Evolutionary conservation across 768 basidiomycete species (phyloP).

Genomic region (Suillus hirtellus): DNA sequence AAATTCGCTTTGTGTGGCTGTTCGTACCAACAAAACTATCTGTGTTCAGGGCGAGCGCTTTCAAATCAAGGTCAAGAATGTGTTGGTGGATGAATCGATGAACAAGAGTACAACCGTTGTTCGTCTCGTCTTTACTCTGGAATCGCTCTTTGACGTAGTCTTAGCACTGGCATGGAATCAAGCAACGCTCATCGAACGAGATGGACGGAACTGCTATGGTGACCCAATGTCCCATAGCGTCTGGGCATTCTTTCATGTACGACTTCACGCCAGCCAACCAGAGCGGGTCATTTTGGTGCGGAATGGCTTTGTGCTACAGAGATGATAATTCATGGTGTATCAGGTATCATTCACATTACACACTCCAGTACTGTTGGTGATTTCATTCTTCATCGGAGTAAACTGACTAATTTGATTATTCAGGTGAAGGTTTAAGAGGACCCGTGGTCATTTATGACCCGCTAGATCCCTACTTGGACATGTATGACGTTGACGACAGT

Average conservation of each 20-base stretch:
- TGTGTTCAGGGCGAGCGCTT: constrained; percentile 37
- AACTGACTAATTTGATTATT: not conserved
- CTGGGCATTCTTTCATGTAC: constrained; percentile 38
- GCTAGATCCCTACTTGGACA: constrained; percentile 21
- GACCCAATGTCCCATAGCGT: constrained; percentile 42
- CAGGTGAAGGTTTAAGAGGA: constrained; percentile 23
- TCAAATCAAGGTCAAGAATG: constrained; percentile 34
- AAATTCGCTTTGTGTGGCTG: not conserved
- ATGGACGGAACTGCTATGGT: constrained; percentile 47
- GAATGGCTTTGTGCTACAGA: not conserved
- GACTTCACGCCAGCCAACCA: constrained; percentile 29
- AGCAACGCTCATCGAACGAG: constrained; percentile 38
- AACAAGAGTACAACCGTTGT: constrained; percentile 39
- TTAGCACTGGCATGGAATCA: constrained; percentile 43
- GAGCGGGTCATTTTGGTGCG: constrained; percentile 44
- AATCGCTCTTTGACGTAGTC: not conserved
- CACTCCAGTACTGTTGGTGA: constrained; percentile 41
- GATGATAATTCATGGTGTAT: not conserved
- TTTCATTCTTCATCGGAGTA: not conserved
- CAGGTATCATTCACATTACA: constrained; percentile 38
- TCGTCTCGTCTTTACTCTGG: constrained; percentile 10
- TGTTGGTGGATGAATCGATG: constrained; percentile 39
- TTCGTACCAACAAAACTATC: not conserved
- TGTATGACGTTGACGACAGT: constrained; percentile 38
- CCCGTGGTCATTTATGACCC: constrained; percentile 42